Evolutionary conservation across 2,329 filamentous ascomycete genomes (phyloP).

Genomic region (Akanthomyces lecanii): DNA sequence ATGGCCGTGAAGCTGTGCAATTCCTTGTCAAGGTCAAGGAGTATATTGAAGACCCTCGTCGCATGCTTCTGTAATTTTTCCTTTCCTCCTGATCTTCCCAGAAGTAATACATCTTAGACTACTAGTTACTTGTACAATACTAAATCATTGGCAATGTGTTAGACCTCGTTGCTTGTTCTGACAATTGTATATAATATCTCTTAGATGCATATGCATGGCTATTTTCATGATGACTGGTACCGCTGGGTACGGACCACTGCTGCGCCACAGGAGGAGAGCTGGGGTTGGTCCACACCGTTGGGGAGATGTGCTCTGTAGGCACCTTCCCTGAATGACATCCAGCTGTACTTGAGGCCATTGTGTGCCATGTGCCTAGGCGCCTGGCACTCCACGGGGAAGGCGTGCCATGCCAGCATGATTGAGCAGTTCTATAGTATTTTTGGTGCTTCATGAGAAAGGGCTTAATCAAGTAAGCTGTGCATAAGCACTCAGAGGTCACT

Average conservation of each 20-base stretch:
- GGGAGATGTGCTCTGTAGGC: too few species aligned
- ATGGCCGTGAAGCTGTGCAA: constrained; percentile 91
- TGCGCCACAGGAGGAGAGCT: background rate
- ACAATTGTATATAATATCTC: background rate
- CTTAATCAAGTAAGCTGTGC: too few species aligned
- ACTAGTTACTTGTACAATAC: constrained; percentile 13
- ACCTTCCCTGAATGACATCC: too few species aligned
- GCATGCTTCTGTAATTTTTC: constrained; percentile 67
- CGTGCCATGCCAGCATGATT: too few species aligned
- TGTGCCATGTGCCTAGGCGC: too few species aligned
- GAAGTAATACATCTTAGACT: constrained; percentile 12
- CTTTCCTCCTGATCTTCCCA: background rate
- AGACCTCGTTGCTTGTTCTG: background rate
- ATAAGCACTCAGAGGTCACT: too few species aligned
- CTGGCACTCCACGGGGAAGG: too few species aligned
- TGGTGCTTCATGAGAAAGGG: too few species aligned
- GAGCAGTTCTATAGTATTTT: too few species aligned
- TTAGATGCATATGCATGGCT: background rate
- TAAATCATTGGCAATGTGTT: background rate
- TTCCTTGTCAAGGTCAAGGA: constrained; percentile 98
- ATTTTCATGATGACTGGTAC: too few species aligned
- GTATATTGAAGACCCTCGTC: constrained; percentile 90
- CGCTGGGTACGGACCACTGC: background rate
- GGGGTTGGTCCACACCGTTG: too few species aligned
- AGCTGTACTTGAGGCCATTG: too few species aligned